Conservation (phyloP, 2,329 filamentous ascomycete genomes). For the Trematosphaeria pertusa region DNA sequence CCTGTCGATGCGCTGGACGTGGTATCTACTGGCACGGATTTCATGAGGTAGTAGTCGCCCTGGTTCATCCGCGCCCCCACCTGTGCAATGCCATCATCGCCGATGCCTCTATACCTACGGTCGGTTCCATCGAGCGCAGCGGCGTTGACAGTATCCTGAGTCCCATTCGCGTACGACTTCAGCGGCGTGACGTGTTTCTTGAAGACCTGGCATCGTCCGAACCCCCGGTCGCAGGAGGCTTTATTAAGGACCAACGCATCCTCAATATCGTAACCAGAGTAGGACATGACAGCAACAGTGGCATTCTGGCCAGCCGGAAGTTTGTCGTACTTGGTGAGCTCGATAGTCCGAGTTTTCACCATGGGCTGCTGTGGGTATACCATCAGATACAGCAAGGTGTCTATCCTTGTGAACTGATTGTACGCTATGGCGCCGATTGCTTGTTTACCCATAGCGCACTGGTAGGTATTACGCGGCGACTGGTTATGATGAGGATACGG, state of each 20-base stretch:
- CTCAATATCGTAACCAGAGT: slow-evolving; percentile 99
- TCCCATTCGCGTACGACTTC: slow-evolving; percentile 86
- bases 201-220: slow-evolving; percentile 97
- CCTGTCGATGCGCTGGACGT: slow-evolving; percentile 71
- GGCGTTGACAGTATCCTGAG: slow-evolving; percentile 62
- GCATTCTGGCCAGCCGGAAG: slow-evolving; percentile 96
- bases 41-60: slow-evolving; percentile 90
- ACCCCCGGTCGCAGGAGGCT: slow-evolving; percentile 91
- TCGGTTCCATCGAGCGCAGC: slow-evolving; percentile 56
- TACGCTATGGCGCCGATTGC: slow-evolving; percentile 97
- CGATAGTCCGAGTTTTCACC: slow-evolving; percentile 96
- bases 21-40: slow-evolving; percentile 82
- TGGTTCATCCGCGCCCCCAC: slow-evolving; percentile 80
- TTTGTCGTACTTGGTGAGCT: slow-evolving; percentile 96
- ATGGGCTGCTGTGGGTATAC: slow-evolving; percentile 98
- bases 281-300: slow-evolving; percentile 98
- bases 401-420: slow-evolving; percentile 96
- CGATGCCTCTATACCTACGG: slow-evolving; percentile 70
- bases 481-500: slow-evolving; percentile 99
- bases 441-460: slow-evolving; percentile 99
- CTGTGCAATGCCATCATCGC: slow-evolving; percentile 85
- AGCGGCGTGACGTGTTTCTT: slow-evolving; percentile 88
- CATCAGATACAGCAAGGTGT: slow-evolving; percentile 93
- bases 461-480: slow-evolving; percentile 97
- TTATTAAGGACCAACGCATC: slow-evolving; percentile 97